phyloP scores from a whole-genome alignment of 768 basidiomycete genomes.

The Suillus cothurnatus region DNA sequence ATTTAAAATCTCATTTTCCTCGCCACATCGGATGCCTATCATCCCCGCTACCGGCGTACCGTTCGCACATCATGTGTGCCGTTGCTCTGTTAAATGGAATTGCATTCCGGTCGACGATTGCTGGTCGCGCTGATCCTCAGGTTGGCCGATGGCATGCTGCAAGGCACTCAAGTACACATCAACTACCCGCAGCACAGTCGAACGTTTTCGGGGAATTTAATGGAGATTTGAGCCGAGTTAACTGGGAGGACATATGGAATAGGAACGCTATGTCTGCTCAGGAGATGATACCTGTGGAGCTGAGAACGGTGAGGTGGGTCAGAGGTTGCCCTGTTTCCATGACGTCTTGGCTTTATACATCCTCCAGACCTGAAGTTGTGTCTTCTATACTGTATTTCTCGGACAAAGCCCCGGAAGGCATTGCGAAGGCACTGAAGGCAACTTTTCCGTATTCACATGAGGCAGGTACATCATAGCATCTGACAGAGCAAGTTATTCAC shows the following conservation, averaged over 20 bases:
- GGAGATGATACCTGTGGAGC: constrained; percentile 38
- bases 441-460: constrained; percentile 49
- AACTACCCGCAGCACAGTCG: constrained; percentile 5
- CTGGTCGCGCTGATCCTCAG: constrained; percentile 57
- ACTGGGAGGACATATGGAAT: constrained; percentile 60
- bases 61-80: constrained; percentile 47
- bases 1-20: constrained; percentile 42
- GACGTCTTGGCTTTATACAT: background rate
- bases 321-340: background rate
- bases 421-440: constrained; percentile 43
- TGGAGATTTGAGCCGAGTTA: constrained; percentile 21
- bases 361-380: constrained; percentile 24
- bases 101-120: constrained; percentile 64
- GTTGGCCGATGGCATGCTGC: constrained; percentile 75
- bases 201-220: constrained; percentile 10
- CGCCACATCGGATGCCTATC: constrained; percentile 65
- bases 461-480: constrained; percentile 36
- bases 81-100: constrained; percentile 46
- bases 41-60: constrained; percentile 41
- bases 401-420: constrained; percentile 59
- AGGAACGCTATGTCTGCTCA: constrained; percentile 17
- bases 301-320: constrained; percentile 40
- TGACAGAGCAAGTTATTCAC: constrained; percentile 2
- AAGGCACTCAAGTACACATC: constrained; percentile 31
- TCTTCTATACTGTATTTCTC: constrained; percentile 52